Percentiles rank a stretch among this genome's conserved stretches.
Conservation (phyloP, 352 stramenopile species). For the Elongisporangium anandrum region DNA sequence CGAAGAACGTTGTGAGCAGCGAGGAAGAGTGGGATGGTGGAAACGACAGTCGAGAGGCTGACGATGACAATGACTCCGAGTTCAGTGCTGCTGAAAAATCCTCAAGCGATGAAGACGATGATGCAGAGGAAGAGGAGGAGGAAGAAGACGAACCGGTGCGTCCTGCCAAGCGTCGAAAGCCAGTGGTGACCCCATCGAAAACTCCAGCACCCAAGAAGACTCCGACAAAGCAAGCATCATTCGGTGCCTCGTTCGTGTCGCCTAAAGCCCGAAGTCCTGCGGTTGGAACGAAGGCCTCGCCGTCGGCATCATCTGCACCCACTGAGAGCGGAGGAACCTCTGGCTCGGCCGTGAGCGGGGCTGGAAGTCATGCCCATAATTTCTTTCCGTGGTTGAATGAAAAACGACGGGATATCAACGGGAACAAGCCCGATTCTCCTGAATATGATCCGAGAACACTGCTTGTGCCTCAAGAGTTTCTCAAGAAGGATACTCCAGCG, state of each 20-base stretch:
- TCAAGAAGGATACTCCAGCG: slow-evolving; percentile 91
- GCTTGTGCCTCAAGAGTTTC: slow-evolving; percentile 81
- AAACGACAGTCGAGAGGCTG: slow-evolving; percentile 21
- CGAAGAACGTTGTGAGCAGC: slow-evolving; percentile 33
- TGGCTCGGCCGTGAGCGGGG: slow-evolving; percentile 35
- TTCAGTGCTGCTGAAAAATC: slow-evolving; percentile 35
- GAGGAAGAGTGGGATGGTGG: slow-evolving; percentile 48
- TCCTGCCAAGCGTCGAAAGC: slow-evolving; percentile 38
- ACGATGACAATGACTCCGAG: slow-evolving; percentile 51
- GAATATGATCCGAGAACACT: slow-evolving; percentile 94
- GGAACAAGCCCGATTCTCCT: slow-evolving; percentile 71
- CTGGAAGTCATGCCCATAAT: slow-evolving; percentile 89
- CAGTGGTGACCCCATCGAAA: slow-evolving; percentile 9
- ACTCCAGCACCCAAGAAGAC: slow-evolving; percentile 15
- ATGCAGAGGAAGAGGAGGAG: slow-evolving; percentile 38
- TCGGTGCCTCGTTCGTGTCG: slow-evolving; percentile 34
- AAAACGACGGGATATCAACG: slow-evolving; percentile 86
- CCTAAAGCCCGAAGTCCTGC: slow-evolving; percentile 9
- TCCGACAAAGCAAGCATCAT: slow-evolving; percentile 12
- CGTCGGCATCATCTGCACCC: slow-evolving; percentile 10
- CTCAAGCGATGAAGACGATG: slow-evolving; percentile 31
- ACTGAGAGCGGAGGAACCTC: slow-evolving; percentile 27
- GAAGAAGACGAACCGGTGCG: slow-evolving; percentile 30
- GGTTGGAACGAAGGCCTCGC: not conserved
- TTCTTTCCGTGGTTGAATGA: slow-evolving; percentile 87